These are phyloP conservation scores for Polytrichum commune DNA, from an alignment of 225 moss, liverwort and hornwort species.

Conservation along the genomic window DNA sequence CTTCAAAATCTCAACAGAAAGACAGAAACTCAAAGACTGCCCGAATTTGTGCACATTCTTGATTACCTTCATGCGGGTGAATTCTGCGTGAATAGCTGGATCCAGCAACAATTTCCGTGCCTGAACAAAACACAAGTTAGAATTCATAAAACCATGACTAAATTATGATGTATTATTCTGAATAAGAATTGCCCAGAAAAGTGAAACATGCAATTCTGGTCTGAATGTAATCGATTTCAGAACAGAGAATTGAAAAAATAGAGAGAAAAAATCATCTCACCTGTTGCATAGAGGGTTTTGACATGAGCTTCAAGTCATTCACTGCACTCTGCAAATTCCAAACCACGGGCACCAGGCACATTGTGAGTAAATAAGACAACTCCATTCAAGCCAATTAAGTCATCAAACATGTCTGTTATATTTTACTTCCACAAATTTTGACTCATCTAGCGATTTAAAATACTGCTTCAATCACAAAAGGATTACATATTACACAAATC, in stretches of 20 bases:
- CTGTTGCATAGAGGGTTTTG: constrained; percentile 93
- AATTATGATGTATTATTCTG: too few species aligned
- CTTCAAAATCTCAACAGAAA: too few species aligned
- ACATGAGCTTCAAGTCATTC: constrained; percentile 87
- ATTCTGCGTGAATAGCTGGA: constrained; percentile 92
- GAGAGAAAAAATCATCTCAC: constrained; percentile 21
- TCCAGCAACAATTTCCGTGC: constrained; percentile 90
- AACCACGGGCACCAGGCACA: constrained; percentile 8
- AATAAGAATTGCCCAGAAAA: too few species aligned
- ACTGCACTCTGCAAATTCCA: constrained; percentile 59
- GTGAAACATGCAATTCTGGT: too few species aligned
- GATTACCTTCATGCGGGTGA: constrained; percentile 94
- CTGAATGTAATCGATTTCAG: too few species aligned
- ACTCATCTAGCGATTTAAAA: too few species aligned
- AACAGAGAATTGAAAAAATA: too few species aligned
- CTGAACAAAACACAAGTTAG: constrained; percentile 28
- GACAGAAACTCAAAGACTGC: too few species aligned
- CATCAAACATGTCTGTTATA: too few species aligned
- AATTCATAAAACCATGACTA: too few species aligned
- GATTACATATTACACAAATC: constrained; percentile 5
- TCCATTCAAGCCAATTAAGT: too few species aligned
- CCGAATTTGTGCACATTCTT: background rate
- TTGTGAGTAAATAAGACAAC: constrained; percentile 4
- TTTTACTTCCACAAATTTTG: too few species aligned
- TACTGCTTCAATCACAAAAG: background rate